phyloP scores from a whole-genome alignment of 78 protist genomes.

The Dictyostelium firmibasis region DNA sequence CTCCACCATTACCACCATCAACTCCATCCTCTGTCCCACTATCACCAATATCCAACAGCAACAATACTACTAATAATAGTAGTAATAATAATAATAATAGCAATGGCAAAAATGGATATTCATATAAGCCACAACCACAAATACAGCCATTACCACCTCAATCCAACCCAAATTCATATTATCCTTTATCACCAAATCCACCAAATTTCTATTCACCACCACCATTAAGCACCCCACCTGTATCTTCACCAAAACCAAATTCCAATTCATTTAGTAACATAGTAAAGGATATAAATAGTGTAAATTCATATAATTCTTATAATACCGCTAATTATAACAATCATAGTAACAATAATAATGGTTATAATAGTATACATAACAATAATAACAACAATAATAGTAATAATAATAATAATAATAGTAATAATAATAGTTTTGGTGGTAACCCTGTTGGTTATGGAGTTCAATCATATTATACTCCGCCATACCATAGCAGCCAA shows the following conservation, averaged over 20 bases:
- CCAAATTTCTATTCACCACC: background rate
- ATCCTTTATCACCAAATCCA: background rate
- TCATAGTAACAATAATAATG: background rate
- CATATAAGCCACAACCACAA: background rate
- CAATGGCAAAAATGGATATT: background rate
- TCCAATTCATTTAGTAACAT: background rate
- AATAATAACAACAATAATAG: background rate
- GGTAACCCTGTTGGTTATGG: background rate
- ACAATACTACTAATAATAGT: background rate
- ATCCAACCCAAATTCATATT: background rate
- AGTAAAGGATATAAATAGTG: slow-evolving; percentile 7
- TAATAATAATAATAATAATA: background rate
- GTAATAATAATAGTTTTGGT: too few species aligned
- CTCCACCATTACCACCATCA: background rate
- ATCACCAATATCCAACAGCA: background rate
- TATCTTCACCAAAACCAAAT: background rate
- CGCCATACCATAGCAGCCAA: background rate
- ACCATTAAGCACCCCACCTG: background rate
- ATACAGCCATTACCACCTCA: background rate
- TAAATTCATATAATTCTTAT: slow-evolving; percentile 6
- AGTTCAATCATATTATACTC: background rate
- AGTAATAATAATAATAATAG: background rate
- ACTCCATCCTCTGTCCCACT: background rate
- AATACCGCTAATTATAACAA: background rate
- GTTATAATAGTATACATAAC: background rate